phyloP scores from a whole-genome alignment of 2,329 filamentous ascomycete species.

The Sporothrix variecibatus region DNA sequence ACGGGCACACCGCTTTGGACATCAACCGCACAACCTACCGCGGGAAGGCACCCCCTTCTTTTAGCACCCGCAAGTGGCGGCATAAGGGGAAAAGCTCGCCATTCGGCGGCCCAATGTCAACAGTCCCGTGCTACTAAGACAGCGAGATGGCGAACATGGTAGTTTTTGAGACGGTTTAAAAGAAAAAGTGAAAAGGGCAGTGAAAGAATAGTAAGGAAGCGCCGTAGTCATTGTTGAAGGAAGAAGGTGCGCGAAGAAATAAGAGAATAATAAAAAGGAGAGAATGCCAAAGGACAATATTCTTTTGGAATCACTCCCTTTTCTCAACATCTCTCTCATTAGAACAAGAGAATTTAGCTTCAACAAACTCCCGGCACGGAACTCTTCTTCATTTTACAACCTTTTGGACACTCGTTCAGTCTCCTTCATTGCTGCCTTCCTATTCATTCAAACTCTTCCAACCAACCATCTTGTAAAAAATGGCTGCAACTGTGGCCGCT shows the following conservation, averaged over 20 bases:
- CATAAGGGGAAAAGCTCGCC: constrained; percentile 29
- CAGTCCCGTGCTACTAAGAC: constrained; percentile 22
- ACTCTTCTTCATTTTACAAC: not conserved
- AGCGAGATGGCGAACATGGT: constrained; percentile 21
- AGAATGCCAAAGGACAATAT: not conserved
- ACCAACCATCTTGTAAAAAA: not conserved
- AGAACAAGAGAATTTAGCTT: not conserved
- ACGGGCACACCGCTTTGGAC: not conserved
- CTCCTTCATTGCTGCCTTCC: not conserved
- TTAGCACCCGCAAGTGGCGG: constrained; percentile 12
- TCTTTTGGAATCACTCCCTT: not conserved
- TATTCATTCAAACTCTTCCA: not conserved
- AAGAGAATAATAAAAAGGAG: not conserved
- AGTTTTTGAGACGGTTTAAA: not conserved
- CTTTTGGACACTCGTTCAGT: not conserved
- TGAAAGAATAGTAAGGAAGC: not conserved
- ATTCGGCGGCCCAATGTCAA: constrained; percentile 28
- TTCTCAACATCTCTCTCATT: not conserved
- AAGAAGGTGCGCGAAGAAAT: not conserved
- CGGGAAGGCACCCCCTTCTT: not conserved
- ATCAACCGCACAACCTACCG: not conserved
- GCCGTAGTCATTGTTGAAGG: not conserved
- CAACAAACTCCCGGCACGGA: not conserved
- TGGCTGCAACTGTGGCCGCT: constrained; percentile 1
- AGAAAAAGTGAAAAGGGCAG: not conserved